Evolutionary conservation across 1,284 basidiomycete species (phyloP).

Genomic region (Cryptococcus sp.): DNA sequence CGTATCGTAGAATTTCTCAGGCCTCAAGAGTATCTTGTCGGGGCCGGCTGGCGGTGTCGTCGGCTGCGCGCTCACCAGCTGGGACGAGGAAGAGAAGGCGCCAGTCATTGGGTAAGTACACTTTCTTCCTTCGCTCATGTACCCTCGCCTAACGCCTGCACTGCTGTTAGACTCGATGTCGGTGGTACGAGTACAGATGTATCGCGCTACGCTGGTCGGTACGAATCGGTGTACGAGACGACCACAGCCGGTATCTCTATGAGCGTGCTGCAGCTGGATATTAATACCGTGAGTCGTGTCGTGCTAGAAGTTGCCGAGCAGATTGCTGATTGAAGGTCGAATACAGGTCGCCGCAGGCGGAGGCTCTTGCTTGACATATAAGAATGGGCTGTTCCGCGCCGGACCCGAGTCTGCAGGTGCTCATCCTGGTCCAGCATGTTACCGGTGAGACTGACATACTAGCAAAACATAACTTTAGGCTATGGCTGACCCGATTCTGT

Average conservation of each 20-base stretch:
- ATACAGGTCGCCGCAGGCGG: slow-evolving; percentile 68
- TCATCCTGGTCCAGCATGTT: slow-evolving; percentile 80
- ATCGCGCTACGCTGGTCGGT: slow-evolving; percentile 79
- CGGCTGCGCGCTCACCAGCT: slow-evolving; percentile 39
- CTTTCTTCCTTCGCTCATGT: not conserved
- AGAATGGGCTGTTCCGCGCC: slow-evolving; percentile 77
- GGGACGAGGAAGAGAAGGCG: slow-evolving; percentile 30
- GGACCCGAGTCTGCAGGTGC: slow-evolving; percentile 78
- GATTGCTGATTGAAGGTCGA: not conserved
- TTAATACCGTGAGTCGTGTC: slow-evolving; percentile 64
- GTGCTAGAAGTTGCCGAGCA: not conserved
- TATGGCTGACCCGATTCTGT: not conserved
- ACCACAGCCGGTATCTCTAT: slow-evolving; percentile 88
- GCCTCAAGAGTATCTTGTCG: slow-evolving; percentile 76
- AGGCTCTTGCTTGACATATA: slow-evolving; percentile 76
- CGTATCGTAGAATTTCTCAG: slow-evolving; percentile 72
- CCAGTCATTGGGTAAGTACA: slow-evolving; percentile 42
- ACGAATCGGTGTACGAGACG: slow-evolving; percentile 86
- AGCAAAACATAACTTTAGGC: not conserved
- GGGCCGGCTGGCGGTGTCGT: slow-evolving; percentile 48
- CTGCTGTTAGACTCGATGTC: slow-evolving; percentile 58
- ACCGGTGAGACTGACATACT: slow-evolving; percentile 58
- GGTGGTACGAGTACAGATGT: slow-evolving; percentile 92
- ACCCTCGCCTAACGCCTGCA: not conserved
- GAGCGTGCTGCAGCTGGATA: slow-evolving; percentile 81